phyloP scores from a whole-genome alignment of 352 stramenopile species.

The Globisporangium echinulatum region DNA sequence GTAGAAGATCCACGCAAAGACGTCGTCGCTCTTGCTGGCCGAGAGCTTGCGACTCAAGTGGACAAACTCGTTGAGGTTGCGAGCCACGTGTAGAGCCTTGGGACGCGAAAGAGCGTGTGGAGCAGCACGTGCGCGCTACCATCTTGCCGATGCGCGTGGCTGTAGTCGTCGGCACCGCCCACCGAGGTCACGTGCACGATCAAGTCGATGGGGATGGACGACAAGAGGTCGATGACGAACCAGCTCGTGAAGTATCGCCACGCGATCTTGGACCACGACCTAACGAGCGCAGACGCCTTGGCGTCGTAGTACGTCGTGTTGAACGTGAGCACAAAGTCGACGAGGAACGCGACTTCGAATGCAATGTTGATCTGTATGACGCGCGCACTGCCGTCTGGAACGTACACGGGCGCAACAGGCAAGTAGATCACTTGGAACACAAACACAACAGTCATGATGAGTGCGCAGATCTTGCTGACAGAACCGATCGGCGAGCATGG shows the following conservation, averaged over 20 bases:
- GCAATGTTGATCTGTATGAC: slow-evolving; percentile 5
- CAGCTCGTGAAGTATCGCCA: slow-evolving; percentile 5
- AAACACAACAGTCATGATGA: slow-evolving; percentile 4
- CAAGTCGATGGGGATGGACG: slow-evolving; percentile 4
- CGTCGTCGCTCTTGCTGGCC: background rate
- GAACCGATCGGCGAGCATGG: slow-evolving; percentile 1
- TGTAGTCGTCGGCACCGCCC: background rate
- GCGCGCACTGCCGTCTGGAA: background rate
- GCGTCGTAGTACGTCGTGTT: slow-evolving; percentile 9
- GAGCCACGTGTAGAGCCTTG: slow-evolving; percentile 3
- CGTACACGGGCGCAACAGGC: slow-evolving; percentile 3
- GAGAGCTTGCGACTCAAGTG: slow-evolving; percentile 1
- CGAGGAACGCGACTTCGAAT: slow-evolving; percentile 6
- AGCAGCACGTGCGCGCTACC: slow-evolving; percentile 3
- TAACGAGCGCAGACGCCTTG: slow-evolving; percentile 2
- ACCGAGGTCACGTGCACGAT: background rate
- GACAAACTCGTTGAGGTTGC: background rate
- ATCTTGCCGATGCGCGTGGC: background rate
- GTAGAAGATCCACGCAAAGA: slow-evolving; percentile 9
- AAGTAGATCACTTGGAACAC: slow-evolving; percentile 6
- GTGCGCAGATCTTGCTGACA: background rate
- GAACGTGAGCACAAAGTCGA: slow-evolving; percentile 5
- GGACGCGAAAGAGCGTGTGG: slow-evolving; percentile 4
- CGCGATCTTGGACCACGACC: slow-evolving; percentile 1
- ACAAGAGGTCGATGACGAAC: slow-evolving; percentile 5